Evolutionary conservation across 371 early-diverging fungal species (phyloP).

Genomic region (Lichtheimia ornata): DNA sequence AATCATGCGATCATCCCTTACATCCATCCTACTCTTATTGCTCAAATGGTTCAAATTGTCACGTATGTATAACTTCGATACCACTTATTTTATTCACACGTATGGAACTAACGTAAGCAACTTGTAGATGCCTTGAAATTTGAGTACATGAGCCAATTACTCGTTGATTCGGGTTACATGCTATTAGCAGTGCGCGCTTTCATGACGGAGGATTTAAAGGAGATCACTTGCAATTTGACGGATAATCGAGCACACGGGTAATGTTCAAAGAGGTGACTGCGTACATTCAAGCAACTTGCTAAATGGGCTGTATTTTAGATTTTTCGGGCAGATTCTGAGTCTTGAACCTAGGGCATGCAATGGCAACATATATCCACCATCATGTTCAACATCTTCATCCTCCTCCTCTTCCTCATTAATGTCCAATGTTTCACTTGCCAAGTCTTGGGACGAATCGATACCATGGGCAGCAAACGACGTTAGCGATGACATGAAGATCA

Average conservation of each 20-base stretch:
- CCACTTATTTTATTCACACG: not conserved
- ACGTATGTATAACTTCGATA: constrained; percentile 39
- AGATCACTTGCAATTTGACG: not conserved
- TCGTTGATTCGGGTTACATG: constrained; percentile 81
- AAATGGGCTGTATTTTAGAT: not conserved
- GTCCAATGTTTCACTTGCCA: constrained; percentile 2
- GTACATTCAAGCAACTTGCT: too few species aligned
- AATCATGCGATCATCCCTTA: constrained; percentile 71
- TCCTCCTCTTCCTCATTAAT: not conserved
- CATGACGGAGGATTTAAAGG: constrained; percentile 5
- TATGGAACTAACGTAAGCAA: not conserved
- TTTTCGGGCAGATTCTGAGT: not conserved
- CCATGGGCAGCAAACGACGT: not conserved
- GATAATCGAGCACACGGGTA: constrained; percentile 5
- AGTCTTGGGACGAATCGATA: constrained; percentile 1
- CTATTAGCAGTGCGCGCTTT: constrained; percentile 38
- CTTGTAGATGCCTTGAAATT: constrained; percentile 67
- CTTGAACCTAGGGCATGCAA: not conserved
- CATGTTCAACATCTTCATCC: not conserved
- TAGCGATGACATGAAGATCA: not conserved
- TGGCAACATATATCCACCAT: not conserved
- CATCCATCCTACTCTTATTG: constrained; percentile 65
- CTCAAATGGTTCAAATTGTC: constrained; percentile 72
- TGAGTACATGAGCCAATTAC: constrained; percentile 75
- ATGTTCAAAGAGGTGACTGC: too few species aligned